Evolutionary conservation across 2,329 filamentous ascomycete species (phyloP), one percentile per base, ranked within the genome.

Genomic region (Exserohilum rostratum): DNA sequence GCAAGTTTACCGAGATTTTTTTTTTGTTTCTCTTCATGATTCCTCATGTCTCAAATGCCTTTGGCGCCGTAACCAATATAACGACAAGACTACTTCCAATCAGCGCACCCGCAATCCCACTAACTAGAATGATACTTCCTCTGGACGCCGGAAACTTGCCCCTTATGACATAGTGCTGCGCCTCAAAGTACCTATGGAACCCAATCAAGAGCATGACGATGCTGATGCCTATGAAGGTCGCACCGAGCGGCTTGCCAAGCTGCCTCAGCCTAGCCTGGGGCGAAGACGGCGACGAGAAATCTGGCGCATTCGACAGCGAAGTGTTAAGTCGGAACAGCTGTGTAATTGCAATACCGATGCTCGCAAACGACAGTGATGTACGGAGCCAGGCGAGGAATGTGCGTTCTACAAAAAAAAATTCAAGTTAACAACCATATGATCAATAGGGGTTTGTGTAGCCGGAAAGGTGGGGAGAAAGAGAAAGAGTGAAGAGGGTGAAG

Each of bases 351-450:
- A 95, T 90, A 53, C 90, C 90, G 62, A 95, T 93, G 30, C 85
- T 89, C 10, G 90, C 89, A 68, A 95, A 95, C 20, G 89, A 87
- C 31, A 95, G 83, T 2, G 89, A 92, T 2, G 90, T 95, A 47
- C 90, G 85, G 38, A 95, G 82, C 90, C 90, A 95, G 50, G 90
- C 90, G 29, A 95, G 84, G 74, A 93, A 95, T 0, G 90, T 95
- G 17, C 90, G 84, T 76, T 95, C 90, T 92, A 51, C 44, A 1
- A n/a, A n/a, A n/a, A n/a, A n/a, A n/a, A n/a, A n/a, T n/a, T n/a
- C n/a, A n/a, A n/a, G n/a, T n/a, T n/a, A n/a, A n/a, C n/a, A n/a
- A n/a, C n/a, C n/a, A n/a, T n/a, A n/a, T n/a, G n/a, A n/a, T n/a
- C n/a, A n/a, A n/a, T n/a, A n/a, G n/a, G n/a, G n/a, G n/a, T n/a